These are phyloP conservation scores for Saccharum hybrid DNA, from an alignment of 202 grass and related monocot genomes.

Conservation along the genomic window DNA sequence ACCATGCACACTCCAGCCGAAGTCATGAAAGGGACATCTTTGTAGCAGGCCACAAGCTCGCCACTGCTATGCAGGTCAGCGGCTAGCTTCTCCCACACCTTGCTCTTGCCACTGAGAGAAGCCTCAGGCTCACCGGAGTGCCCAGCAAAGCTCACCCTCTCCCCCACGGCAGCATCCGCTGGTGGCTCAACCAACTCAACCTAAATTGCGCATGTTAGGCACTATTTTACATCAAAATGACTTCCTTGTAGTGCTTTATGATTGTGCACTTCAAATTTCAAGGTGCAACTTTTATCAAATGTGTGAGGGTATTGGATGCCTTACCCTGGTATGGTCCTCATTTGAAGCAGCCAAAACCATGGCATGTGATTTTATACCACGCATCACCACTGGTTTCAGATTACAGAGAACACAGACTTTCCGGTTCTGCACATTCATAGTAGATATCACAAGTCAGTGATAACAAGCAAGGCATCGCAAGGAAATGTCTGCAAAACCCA, in stretches of 20 bases:
- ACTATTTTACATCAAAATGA: not conserved
- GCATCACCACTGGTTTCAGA: constrained; percentile 90
- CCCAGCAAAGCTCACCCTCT: constrained; percentile 76
- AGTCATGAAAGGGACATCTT: constrained; percentile 75
- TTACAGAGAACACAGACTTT: constrained; percentile 95
- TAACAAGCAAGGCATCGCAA: not conserved
- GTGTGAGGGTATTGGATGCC: not conserved
- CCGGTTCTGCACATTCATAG: constrained; percentile 58
- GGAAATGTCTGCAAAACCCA: constrained; percentile 16
- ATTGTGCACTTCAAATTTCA: not conserved
- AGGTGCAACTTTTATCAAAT: not conserved
- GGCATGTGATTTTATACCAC: constrained; percentile 89
- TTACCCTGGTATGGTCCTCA: constrained; percentile 80
- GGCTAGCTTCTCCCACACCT: constrained; percentile 90
- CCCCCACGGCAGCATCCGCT: constrained; percentile 62
- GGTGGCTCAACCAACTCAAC: constrained; percentile 93
- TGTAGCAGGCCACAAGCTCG: constrained; percentile 78
- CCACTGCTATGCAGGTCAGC: constrained; percentile 64
- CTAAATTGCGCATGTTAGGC: constrained; percentile 42
- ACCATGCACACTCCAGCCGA: constrained; percentile 83
- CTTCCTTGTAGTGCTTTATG: not conserved
- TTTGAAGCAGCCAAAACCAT: constrained; percentile 99
- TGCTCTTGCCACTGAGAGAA: constrained; percentile 77
- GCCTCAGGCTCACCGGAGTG: constrained; percentile 73
- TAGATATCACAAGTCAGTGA: constrained; percentile 21